Evolutionary conservation across 352 stramenopile species (phyloP), one percentile per base, ranked within the genome.

Genomic region (Globisporangium abappressorium): DNA sequence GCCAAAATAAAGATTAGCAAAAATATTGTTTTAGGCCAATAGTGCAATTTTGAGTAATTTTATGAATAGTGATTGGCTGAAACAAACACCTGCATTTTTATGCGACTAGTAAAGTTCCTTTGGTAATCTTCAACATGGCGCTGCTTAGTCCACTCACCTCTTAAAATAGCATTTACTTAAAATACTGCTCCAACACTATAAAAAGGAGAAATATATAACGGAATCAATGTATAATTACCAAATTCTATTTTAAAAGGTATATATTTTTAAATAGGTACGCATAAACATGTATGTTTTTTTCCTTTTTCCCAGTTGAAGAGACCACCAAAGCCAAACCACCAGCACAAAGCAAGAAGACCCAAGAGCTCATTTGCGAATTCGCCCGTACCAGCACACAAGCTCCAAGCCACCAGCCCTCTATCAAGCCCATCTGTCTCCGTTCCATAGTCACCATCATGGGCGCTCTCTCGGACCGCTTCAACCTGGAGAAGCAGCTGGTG

Each of bases 401-500:
- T 8, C 15, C 47, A 58, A 54, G 20, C 9, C 30, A 26, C 24
- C 24, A 26, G 24, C 24, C 24, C 24, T 26, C 24, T 26, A 26
- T 26, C 24, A 26, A 26, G 24, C 24, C 24, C 24, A 26, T 26
- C 1, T 26, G 24, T 26, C 24, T 26, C 24, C 24, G 9, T 11
- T 41, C 34, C 8, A 14, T 14, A 41, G 22, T 33, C 30, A 5
- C 18, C 30, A 65, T 3, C 5, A 70, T 70, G 65, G 57, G 57
- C 9, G 26, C 43, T 8, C 46, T 85, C 65, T 65, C 75, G 3
- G 79, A 92, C 30, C 83, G 85, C 69, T 93, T 93, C 67, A 68
- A 92, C 70, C 70, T 95, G 54, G 85, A 95, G 71, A 91, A 92
- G 69, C 86, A 94, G 65, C 70, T 95, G 53, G 78, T 75, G 26